Evolutionary conservation across 345 rosid genomes (phyloP).

Genomic region (Eucalyptus curtisii): DNA sequence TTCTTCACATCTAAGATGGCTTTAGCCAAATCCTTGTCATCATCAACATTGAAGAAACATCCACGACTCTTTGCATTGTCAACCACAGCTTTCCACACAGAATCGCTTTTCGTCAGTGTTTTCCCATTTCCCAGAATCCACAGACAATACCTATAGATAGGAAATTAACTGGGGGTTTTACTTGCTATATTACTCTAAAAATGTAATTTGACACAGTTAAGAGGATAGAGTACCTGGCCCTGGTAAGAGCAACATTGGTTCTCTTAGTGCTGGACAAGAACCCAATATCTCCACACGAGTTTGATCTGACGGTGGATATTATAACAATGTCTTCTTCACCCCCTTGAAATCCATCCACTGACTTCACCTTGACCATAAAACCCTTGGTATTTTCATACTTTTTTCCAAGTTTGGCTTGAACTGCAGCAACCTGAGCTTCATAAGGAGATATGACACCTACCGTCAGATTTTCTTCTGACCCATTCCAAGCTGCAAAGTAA

Average conservation of each 20-base stretch:
- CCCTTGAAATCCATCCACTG: conserved; percentile 35
- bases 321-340: conserved; percentile 26
- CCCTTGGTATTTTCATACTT: not conserved
- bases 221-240: conserved; percentile 19
- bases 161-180: not conserved
- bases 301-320: conserved; percentile 30
- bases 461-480: conserved; percentile 8
- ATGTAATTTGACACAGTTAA: not conserved
- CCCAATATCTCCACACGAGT: conserved; percentile 5
- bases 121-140: conserved; percentile 46
- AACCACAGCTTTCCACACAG: conserved; percentile 26
- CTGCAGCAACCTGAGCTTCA: conserved; percentile 18
- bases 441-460: conserved; percentile 35
- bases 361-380: conserved; percentile 13
- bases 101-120: conserved; percentile 16
- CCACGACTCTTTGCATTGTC: conserved; percentile 21
- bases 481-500: conserved; percentile 10
- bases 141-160: conserved; percentile 22
- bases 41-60: conserved; percentile 32
- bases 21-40: conserved; percentile 21
- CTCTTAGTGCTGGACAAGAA: conserved; percentile 16
- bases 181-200: not conserved
- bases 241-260: conserved; percentile 26
- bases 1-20: conserved; percentile 16
- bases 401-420: conserved; percentile 10